A percentile compares a stretch with the other conserved stretches of the same genome.
These are phyloP conservation scores for Tephrocybe sp. DNA, from an alignment of 768 basidiomycete species.

Conservation along the genomic window DNA sequence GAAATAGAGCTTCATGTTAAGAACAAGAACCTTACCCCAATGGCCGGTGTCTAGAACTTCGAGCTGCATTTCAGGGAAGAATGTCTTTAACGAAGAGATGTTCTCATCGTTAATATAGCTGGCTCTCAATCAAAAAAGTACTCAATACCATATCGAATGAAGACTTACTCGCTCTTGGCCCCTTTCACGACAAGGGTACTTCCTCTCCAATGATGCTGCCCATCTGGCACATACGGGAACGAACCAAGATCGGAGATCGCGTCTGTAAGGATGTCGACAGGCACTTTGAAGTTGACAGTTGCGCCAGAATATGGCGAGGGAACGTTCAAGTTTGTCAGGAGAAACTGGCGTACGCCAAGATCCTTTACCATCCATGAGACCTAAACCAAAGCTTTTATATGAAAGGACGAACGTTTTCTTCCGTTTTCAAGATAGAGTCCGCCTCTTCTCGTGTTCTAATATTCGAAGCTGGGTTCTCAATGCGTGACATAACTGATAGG, in stretches of 20 bases:
- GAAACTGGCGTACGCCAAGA: conserved; percentile 63
- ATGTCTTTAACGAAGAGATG: conserved; percentile 49
- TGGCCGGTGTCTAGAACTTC: conserved; percentile 69
- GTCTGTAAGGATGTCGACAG: conserved; percentile 56
- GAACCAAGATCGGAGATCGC: conserved; percentile 61
- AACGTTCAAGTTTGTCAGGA: conserved; percentile 66
- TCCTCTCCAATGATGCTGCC: conserved; percentile 47
- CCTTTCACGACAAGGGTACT: conserved; percentile 74
- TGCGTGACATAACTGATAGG: conserved; percentile 63
- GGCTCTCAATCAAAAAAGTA: not conserved
- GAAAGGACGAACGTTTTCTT: conserved; percentile 49
- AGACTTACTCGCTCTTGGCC: conserved; percentile 54
- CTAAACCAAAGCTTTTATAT: not conserved
- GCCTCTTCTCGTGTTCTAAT: conserved; percentile 64
- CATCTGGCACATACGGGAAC: conserved; percentile 63
- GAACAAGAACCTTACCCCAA: conserved; percentile 54
- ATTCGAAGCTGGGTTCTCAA: conserved; percentile 42
- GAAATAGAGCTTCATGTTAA: not conserved
- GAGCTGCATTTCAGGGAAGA: conserved; percentile 68
- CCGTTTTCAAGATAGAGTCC: conserved; percentile 51
- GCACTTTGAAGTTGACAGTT: conserved; percentile 63
- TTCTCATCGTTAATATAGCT: conserved; percentile 74
- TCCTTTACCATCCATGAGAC: conserved; percentile 39
- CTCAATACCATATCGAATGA: not conserved
- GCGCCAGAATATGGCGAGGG: not conserved